A percentile compares a stretch with the other conserved stretches of the same genome.
Evolutionary conservation across 176 grass and related monocot species (phyloP).

Genomic region (Calamus simplicifolius): DNA sequence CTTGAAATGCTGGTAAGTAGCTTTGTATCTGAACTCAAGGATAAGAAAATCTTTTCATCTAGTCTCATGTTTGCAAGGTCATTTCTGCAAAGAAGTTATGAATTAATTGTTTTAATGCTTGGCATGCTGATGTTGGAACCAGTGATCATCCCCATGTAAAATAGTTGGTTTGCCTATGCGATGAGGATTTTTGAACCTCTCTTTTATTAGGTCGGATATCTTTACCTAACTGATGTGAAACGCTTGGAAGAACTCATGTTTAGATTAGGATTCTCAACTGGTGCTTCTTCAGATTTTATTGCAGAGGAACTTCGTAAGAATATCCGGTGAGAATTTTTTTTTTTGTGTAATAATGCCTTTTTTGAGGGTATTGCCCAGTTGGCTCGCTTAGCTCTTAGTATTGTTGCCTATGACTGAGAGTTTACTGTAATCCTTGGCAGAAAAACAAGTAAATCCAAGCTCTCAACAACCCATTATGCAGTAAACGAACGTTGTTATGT

Average conservation of each 20-base stretch:
- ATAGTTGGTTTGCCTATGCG: no score
- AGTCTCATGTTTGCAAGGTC: no score
- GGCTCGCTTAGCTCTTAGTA: background rate
- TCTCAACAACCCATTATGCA: no score
- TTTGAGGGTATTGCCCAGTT: background rate
- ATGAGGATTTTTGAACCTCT: background rate
- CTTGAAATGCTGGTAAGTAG: constrained; percentile 80
- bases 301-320: constrained; percentile 56
- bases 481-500: no score
- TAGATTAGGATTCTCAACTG: constrained; percentile 81
- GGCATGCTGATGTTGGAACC: no score
- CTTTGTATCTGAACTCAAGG: background rate
- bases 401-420: no score
- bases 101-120: no score
- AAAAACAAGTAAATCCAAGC: no score
- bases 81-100: no score
- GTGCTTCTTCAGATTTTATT: constrained; percentile 75
- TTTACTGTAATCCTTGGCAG: no score
- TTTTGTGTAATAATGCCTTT: constrained; percentile 10
- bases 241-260: constrained; percentile 90
- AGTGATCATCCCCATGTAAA: no score
- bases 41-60: no score
- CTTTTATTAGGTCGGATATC: constrained; percentile 65
- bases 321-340: constrained; percentile 45
- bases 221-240: constrained; percentile 86